These are phyloP conservation scores for Xylaria polymorpha DNA, from an alignment of 2,329 filamentous ascomycete genomes.

Conservation along the genomic window DNA sequence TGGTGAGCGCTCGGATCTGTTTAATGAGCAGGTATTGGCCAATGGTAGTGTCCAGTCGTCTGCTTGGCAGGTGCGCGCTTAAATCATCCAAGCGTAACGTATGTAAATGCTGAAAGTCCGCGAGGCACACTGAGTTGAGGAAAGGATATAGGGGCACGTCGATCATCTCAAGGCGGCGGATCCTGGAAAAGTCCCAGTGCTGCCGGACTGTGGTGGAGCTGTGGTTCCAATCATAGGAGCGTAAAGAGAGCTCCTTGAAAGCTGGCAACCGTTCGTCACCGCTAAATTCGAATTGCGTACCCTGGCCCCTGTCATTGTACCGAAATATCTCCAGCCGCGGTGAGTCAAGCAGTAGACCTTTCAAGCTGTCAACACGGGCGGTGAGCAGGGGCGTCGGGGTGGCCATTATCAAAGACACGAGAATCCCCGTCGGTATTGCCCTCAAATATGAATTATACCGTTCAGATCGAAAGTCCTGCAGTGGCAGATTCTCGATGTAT, in stretches of 20 bases:
- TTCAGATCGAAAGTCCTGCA: conserved; percentile 53
- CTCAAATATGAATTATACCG: conserved; percentile 53
- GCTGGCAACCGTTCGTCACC: conserved; percentile 57
- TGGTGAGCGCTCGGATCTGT: conserved; percentile 53
- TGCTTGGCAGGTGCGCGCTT: conserved; percentile 55
- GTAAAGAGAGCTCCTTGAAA: conserved; percentile 55
- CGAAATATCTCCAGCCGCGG: conserved; percentile 54
- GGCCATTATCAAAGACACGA: conserved; percentile 57
- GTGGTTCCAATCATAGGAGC: conserved; percentile 64
- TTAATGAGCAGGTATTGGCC: conserved; percentile 55
- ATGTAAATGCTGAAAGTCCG: conserved; percentile 53
- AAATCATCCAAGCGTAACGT: conserved; percentile 59
- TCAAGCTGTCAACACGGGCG: conserved; percentile 56
- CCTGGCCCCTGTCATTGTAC: conserved; percentile 59
- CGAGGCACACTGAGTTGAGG: conserved; percentile 55
- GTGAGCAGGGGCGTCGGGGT: conserved; percentile 56
- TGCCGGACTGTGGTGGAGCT: conserved; percentile 50
- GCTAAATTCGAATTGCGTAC: conserved; percentile 57
- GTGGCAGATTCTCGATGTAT: conserved; percentile 56
- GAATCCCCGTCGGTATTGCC: conserved; percentile 54
- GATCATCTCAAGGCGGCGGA: conserved; percentile 56
- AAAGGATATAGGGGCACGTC: conserved; percentile 60
- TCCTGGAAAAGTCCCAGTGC: conserved; percentile 61
- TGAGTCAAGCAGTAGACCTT: conserved; percentile 55
- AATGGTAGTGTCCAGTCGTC: conserved; percentile 54